These are phyloP conservation scores for Tinospora cordifolia DNA, from an alignment of 164 flowering plant genomes.

Conservation along the genomic window DNA sequence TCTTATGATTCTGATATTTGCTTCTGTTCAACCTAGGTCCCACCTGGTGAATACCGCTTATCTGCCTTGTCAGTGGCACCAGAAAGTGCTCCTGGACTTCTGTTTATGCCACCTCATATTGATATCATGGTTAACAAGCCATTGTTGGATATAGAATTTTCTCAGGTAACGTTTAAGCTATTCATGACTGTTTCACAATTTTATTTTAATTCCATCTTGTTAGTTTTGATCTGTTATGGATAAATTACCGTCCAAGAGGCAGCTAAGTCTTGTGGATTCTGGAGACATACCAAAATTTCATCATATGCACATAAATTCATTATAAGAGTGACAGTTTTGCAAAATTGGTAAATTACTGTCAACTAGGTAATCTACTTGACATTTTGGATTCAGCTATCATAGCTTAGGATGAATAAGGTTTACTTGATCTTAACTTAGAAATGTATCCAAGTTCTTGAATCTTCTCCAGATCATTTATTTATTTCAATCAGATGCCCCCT, in stretches of 20 bases:
- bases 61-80: slow-evolving; percentile 62
- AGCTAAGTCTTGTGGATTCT: not conserved
- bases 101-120: slow-evolving; percentile 60
- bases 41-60: slow-evolving; percentile 82
- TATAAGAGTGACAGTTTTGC: not conserved
- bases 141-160: slow-evolving; percentile 58
- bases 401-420: not conserved
- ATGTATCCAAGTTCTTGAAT: not conserved
- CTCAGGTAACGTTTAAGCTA: slow-evolving; percentile 51
- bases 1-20: not conserved
- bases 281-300: not conserved
- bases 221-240: not conserved
- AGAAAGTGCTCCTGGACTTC: slow-evolving; percentile 60
- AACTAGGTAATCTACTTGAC: not conserved
- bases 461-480: not conserved
- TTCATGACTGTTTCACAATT: not conserved
- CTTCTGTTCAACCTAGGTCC: slow-evolving; percentile 45
- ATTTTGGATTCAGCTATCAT: not conserved
- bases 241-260: not conserved
- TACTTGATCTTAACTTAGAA: not conserved
- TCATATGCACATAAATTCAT: not conserved
- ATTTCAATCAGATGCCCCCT: not conserved
- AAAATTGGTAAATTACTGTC: not conserved
- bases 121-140: slow-evolving; percentile 79
- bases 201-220: not conserved